Evolutionary conservation across 2,329 filamentous ascomycete genomes (phyloP).

Genomic region (Penicillium olsonii): DNA sequence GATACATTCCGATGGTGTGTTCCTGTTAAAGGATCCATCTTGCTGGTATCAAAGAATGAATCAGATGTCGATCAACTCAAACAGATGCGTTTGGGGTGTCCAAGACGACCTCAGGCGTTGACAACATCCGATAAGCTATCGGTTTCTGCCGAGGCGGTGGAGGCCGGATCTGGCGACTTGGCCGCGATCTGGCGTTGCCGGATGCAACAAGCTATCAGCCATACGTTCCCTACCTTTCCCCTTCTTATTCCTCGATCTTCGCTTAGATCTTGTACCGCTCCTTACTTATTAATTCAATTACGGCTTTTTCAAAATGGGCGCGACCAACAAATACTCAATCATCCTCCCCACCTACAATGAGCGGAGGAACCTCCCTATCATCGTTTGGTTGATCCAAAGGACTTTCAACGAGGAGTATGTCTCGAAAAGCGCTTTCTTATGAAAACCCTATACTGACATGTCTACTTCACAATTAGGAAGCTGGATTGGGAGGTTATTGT

Average conservation of each 20-base stretch:
- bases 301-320: conserved; percentile 32
- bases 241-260: conserved; percentile 9
- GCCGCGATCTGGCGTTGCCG: conserved; percentile 23
- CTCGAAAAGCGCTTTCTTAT: not conserved
- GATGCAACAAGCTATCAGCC: conserved; percentile 26
- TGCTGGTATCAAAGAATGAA: not conserved
- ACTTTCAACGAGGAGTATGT: conserved; percentile 85
- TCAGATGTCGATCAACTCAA: not conserved
- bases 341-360: conserved; percentile 99
- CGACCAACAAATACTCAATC: conserved; percentile 83
- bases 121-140: conserved; percentile 27
- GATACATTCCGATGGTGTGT: conserved; percentile 41
- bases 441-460: not conserved
- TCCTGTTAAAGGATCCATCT: not conserved
- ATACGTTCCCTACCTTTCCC: conserved; percentile 27
- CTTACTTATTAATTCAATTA: conserved; percentile 10
- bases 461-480: conserved; percentile 58
- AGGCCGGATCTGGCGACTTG: conserved; percentile 31
- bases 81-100: not conserved
- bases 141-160: conserved; percentile 33
- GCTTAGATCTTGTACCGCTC: conserved; percentile 10
- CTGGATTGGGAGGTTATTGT: conserved; percentile 98
- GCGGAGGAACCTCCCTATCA: conserved; percentile 93
- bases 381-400: conserved; percentile 88
- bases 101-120: too few relatives aligned